Percentiles rank a stretch among this genome's conserved stretches.
Conservation (phyloP, 1,284 basidiomycete species). For the Mycosarcoma maydis region DNA sequence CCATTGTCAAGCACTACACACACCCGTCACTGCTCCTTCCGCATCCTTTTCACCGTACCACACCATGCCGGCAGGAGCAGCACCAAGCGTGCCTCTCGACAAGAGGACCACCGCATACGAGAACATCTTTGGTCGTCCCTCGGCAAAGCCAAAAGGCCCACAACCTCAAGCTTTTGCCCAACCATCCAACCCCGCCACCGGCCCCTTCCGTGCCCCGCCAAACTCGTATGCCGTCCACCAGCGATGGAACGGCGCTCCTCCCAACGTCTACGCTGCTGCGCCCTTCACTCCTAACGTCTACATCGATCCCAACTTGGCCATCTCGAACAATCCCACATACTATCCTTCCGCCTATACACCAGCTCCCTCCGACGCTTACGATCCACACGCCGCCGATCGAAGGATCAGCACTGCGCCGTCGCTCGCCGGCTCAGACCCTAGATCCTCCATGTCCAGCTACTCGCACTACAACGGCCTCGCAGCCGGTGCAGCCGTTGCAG, state of each 20-base stretch:
- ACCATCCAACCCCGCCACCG: constrained; percentile 9
- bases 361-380: constrained; percentile 10
- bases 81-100: constrained; percentile 48
- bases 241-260: constrained; percentile 36
- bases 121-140: constrained; percentile 63
- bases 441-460: constrained; percentile 27
- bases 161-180: constrained; percentile 31
- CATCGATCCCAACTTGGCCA: constrained; percentile 25
- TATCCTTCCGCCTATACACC: constrained; percentile 26
- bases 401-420: constrained; percentile 33
- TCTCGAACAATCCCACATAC: constrained; percentile 14
- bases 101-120: constrained; percentile 64
- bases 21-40: constrained; percentile 17
- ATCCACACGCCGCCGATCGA: constrained; percentile 27
- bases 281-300: constrained; percentile 21
- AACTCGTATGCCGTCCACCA: constrained; percentile 39
- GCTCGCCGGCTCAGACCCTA: constrained; percentile 21
- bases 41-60: constrained; percentile 4
- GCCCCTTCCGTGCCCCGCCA: constrained; percentile 31
- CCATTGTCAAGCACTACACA: no score
- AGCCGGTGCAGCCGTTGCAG: constrained; percentile 39
- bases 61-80: constrained; percentile 45
- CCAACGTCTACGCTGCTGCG: constrained; percentile 12
- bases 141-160: constrained; percentile 57
- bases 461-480: constrained; percentile 27